phyloP scores from a whole-genome alignment of 352 stramenopile species.

The Phytopythium mirpurense region DNA sequence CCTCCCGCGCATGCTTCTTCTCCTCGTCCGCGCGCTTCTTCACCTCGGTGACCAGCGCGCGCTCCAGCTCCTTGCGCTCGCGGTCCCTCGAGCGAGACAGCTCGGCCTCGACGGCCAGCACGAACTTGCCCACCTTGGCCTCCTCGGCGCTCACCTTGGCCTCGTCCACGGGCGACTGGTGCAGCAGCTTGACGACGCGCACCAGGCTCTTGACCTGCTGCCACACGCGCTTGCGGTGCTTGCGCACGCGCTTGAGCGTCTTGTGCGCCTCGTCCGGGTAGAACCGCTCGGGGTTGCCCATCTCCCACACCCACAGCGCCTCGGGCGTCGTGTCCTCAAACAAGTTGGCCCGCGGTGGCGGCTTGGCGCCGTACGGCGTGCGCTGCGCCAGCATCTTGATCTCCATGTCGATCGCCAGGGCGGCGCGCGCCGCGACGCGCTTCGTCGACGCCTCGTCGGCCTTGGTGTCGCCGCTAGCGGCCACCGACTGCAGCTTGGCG shows the following conservation, averaged over 20 bases:
- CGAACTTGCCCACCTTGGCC: constrained; percentile 75
- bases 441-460: constrained; percentile 7
- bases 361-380: constrained; percentile 51
- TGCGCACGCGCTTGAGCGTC: constrained; percentile 72
- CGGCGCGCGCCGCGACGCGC: constrained; percentile 10
- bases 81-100: constrained; percentile 49
- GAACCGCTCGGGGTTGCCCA: constrained; percentile 67
- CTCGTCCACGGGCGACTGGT: constrained; percentile 65
- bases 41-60: constrained; percentile 37
- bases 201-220: constrained; percentile 66
- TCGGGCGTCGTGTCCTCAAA: constrained; percentile 74
- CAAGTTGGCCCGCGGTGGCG: constrained; percentile 58
- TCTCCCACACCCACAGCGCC: constrained; percentile 84
- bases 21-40: constrained; percentile 57
- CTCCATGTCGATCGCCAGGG: constrained; percentile 71
- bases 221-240: constrained; percentile 71
- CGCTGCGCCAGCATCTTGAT: constrained; percentile 87
- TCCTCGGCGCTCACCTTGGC: constrained; percentile 78
- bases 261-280: constrained; percentile 68
- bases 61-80: constrained; percentile 59
- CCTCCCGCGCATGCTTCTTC: constrained; percentile 49
- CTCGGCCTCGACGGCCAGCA: constrained; percentile 54
- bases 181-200: constrained; percentile 60
- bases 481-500: constrained; percentile 17
- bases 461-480: neutral